Base-by-base conservation (phyloP, 139 green algal species). In the Chara braunii region DNA sequence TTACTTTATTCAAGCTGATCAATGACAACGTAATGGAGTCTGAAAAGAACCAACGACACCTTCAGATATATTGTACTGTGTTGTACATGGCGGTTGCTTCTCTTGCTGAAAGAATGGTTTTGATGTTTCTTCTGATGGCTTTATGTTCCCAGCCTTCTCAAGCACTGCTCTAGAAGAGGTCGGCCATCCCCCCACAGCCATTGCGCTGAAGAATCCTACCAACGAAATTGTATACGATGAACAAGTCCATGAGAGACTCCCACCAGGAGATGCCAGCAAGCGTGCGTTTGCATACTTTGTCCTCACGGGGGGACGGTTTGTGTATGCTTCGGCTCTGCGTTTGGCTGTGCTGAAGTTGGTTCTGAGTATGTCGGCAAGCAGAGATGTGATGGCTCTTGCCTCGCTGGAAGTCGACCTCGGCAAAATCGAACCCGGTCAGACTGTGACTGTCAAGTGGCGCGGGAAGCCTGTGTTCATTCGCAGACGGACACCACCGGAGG, bases 381-480 rank as follows among this genome's bases (percentile, higher is more conserved):
- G 68, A 43, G 68, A 77, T 24, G 68, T 77, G 35, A 24, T 77
- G 1, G 68, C 68, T 18, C 31, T 77, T 11, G 61, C 68, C 1
- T 74, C 61, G 11, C 61, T 77, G 2, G 68, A 77, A 44, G 68
- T 77, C n/a, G 91, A 99, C 83, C 54, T 96, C 11, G 74, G 51
- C 1, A 84, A 81, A 36, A 87, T 99, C 30, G 77, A 91, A 60
- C 72, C 82, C 50, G 94, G 94, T 6, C 60, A 89, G 45, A 95
- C 89, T 2, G 85, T 98, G 14, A 97, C 91, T 2, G 89, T 98
- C 44, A 99, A 99, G 84, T 99, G 94, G 94, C 81, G 94, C 28
- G 94, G 94, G 62, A 99, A 99, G 86, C 94, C 94, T 1, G 94
- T 99, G 32, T 99, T 99, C 80, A 94, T 99, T 60, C 79, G 86